Percentiles rank a stretch among this genome's conserved stretches.
phyloP scores from a whole-genome alignment of 345 rosid genomes.

The Abelmoschus esculentus region DNA sequence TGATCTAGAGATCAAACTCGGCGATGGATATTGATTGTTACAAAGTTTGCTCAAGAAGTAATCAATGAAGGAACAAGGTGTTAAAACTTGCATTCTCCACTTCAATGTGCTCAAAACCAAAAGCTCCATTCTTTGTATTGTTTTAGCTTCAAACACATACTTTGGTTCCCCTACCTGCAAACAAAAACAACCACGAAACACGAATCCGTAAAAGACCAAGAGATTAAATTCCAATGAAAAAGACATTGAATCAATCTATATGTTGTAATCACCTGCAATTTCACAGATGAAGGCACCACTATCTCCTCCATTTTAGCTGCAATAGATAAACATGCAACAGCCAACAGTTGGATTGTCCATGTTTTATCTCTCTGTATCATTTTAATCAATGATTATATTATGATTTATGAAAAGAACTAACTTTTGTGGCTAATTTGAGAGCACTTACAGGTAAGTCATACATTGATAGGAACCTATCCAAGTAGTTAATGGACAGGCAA shows the following conservation, averaged over 20 bases:
- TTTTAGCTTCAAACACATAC: slow-evolving; percentile 44
- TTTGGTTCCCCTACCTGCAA: slow-evolving; percentile 41
- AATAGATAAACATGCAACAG: slow-evolving; percentile 64
- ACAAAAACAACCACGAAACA: background rate
- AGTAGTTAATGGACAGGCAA: slow-evolving; percentile 53
- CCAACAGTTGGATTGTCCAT: slow-evolving; percentile 55
- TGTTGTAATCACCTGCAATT: slow-evolving; percentile 46
- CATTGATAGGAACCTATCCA: slow-evolving; percentile 65
- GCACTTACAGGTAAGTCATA: slow-evolving; percentile 60
- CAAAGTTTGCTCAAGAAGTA: slow-evolving; percentile 39
- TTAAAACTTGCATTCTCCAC: slow-evolving; percentile 55
- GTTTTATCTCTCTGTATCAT: slow-evolving; percentile 38
- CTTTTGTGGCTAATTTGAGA: background rate
- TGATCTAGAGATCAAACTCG: slow-evolving; percentile 27
- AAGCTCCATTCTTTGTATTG: slow-evolving; percentile 71
- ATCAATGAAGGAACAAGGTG: slow-evolving; percentile 52
- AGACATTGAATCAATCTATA: slow-evolving; percentile 1
- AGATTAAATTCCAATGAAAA: background rate
- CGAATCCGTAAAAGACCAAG: background rate
- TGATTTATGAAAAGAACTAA: background rate
- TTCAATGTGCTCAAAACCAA: slow-evolving; percentile 42
- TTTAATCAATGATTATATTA: background rate
- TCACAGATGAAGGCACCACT: slow-evolving; percentile 35
- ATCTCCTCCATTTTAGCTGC: slow-evolving; percentile 70
- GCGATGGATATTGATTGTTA: slow-evolving; percentile 28